A percentile compares a stretch with the other conserved stretches of the same genome.
These are phyloP conservation scores for Ascochyta clinopodiicola DNA, from an alignment of 2,329 filamentous ascomycete species.

Conservation along the genomic window DNA sequence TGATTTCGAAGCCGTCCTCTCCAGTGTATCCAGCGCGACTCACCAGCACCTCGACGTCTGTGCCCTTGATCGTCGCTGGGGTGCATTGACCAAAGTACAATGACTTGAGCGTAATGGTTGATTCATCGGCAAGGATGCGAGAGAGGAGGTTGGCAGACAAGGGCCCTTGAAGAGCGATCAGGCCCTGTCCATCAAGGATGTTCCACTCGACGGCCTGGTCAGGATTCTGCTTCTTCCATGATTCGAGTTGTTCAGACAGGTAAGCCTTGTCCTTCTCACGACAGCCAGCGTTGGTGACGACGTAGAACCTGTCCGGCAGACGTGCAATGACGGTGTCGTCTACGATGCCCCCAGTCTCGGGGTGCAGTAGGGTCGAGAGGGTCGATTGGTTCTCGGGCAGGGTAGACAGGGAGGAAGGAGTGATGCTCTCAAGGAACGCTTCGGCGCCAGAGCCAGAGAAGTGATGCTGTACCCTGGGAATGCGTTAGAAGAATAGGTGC, in stretches of 20 bases:
- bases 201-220: conserved; percentile 68
- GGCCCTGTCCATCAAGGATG: conserved; percentile 73
- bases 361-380: conserved; percentile 80
- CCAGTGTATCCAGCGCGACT: conserved; percentile 94
- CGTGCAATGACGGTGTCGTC: conserved; percentile 93
- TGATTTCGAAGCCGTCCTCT: conserved; percentile 98
- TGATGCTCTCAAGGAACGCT: conserved; percentile 82
- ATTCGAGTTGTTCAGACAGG: conserved; percentile 71
- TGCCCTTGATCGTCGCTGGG: conserved; percentile 68
- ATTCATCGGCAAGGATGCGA: conserved; percentile 62
- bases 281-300: conserved; percentile 94
- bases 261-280: conserved; percentile 86
- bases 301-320: conserved; percentile 73
- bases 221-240: conserved; percentile 49
- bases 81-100: conserved; percentile 84
- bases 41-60: conserved; percentile 68
- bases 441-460: conserved; percentile 81
- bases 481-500: not conserved
- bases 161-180: conserved; percentile 91
- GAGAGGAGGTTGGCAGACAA: conserved; percentile 73
- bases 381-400: conserved; percentile 75
- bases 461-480: conserved; percentile 73
- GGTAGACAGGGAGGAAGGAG: conserved; percentile 73
- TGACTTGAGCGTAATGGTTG: conserved; percentile 54
- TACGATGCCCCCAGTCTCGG: conserved; percentile 82